A percentile compares a stretch with the other conserved stretches of the same genome.
phyloP scores from a whole-genome alignment of 2,329 filamentous ascomycete genomes.

The Colletotrichum tanaceti region DNA sequence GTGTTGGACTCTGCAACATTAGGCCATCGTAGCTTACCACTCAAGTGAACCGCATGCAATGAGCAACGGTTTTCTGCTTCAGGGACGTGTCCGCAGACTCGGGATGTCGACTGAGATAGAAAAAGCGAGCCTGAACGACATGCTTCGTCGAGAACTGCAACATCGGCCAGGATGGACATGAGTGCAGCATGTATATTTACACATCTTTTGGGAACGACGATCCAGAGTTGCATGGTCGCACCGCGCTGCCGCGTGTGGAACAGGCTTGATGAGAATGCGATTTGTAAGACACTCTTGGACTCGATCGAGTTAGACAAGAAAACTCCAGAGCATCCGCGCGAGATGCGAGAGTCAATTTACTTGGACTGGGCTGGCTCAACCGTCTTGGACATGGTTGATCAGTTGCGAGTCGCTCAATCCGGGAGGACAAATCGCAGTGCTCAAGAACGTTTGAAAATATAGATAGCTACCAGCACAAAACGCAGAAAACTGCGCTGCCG shows the following conservation, averaged over 20 bases:
- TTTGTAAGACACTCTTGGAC: constrained; percentile 5
- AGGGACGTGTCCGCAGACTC: too few species aligned
- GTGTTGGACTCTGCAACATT: background rate
- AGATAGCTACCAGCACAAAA: background rate
- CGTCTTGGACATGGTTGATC: background rate
- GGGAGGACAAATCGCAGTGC: background rate
- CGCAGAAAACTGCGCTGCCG: background rate
- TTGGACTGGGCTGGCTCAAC: background rate
- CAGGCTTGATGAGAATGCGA: constrained; percentile 20
- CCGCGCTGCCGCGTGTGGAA: constrained; percentile 20
- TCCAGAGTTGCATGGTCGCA: constrained; percentile 31
- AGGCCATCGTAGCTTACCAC: background rate
- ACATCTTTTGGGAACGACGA: constrained; percentile 16
- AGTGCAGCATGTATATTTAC: constrained; percentile 25
- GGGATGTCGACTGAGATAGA: background rate
- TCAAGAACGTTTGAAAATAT: background rate
- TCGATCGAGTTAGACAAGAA: constrained; percentile 1
- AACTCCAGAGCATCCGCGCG: background rate
- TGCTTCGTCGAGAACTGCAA: constrained; percentile 24
- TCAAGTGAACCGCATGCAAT: background rate
- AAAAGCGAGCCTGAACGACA: background rate
- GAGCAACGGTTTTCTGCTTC: background rate
- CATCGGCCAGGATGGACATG: constrained; percentile 23
- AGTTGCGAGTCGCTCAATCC: background rate
- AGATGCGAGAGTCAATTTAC: background rate